Percentiles rank a stretch among this genome's conserved stretches.
These are phyloP conservation scores for Aspergillus biplanus DNA, from an alignment of 495 filamentous ascomycete species.

Conservation along the genomic window DNA sequence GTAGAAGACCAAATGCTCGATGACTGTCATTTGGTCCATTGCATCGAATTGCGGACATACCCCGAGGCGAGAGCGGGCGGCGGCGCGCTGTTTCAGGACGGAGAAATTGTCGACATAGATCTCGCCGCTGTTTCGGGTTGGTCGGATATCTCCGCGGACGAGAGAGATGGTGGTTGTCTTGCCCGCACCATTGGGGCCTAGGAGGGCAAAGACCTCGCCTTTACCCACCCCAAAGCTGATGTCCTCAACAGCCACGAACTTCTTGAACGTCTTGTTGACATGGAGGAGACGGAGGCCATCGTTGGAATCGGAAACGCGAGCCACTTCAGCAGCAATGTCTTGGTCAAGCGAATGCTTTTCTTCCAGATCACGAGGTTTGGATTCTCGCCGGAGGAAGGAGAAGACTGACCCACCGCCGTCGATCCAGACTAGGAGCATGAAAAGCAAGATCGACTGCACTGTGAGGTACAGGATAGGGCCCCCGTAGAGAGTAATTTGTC, in stretches of 20 bases:
- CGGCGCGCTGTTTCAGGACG: conserved; percentile 63
- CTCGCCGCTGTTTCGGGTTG: conserved; percentile 61
- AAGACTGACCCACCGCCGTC: conserved; percentile 65
- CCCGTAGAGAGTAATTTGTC: conserved; percentile 71
- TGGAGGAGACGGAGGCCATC: conserved; percentile 77
- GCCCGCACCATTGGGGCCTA: conserved; percentile 88
- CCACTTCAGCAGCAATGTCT: conserved; percentile 51
- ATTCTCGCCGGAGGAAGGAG: conserved; percentile 41
- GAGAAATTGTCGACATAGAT: conserved; percentile 75
- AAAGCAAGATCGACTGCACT: conserved; percentile 66
- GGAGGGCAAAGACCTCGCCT: conserved; percentile 80
- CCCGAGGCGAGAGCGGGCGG: conserved; percentile 72
- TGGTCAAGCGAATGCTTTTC: conserved; percentile 46
- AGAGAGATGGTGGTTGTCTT: conserved; percentile 85
- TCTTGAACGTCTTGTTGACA: conserved; percentile 74
- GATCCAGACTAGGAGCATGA: conserved; percentile 68
- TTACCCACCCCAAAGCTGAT: conserved; percentile 77
- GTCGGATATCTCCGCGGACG: conserved; percentile 81
- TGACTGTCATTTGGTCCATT: conserved; percentile 60
- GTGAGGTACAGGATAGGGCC: conserved; percentile 79
- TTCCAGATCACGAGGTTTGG: conserved; percentile 44
- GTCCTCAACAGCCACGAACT: conserved; percentile 73
- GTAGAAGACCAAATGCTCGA: conserved; percentile 61
- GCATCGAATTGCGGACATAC: conserved; percentile 64
- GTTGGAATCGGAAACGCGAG: conserved; percentile 48